These are phyloP conservation scores for Arthromyces matolae DNA, from an alignment of 768 basidiomycete genomes.

Conservation along the genomic window DNA sequence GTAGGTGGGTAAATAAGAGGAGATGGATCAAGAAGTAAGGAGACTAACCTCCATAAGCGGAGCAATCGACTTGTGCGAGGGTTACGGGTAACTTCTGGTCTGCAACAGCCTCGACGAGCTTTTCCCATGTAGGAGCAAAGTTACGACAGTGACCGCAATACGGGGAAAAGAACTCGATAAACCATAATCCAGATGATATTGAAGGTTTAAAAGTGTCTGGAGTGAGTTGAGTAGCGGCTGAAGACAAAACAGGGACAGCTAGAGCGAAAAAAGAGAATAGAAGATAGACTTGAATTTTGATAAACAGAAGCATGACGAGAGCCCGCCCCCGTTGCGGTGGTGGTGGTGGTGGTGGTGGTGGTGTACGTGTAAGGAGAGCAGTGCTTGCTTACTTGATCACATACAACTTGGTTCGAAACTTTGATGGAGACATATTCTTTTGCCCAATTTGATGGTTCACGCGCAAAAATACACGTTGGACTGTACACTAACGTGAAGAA, in stretches of 20 bases:
- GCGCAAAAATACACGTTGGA: conserved; percentile 51
- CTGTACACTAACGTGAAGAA: conserved; percentile 70
- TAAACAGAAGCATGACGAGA: conserved; percentile 17
- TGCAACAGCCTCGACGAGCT: conserved; percentile 56
- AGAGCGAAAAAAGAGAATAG: conserved; percentile 28
- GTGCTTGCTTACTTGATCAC: conserved; percentile 9
- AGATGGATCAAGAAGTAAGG: not conserved
- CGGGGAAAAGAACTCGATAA: conserved; percentile 87
- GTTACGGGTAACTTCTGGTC: conserved; percentile 54
- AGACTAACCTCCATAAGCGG: conserved; percentile 67
- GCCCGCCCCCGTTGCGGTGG: conserved; percentile 16
- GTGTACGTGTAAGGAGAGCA: not conserved
- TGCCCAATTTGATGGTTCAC: conserved; percentile 42
- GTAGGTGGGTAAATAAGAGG: not conserved
- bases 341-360: too few relatives aligned
- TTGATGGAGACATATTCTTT: conserved; percentile 56
- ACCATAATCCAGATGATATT: conserved; percentile 61
- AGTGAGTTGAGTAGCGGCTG: conserved; percentile 40
- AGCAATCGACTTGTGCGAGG: conserved; percentile 81
- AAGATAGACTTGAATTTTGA: conserved; percentile 25
- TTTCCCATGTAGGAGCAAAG: conserved; percentile 82
- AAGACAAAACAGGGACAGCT: conserved; percentile 28
- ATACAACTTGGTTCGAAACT: not conserved
- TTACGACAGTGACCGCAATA: conserved; percentile 75
- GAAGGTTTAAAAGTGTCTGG: conserved; percentile 56